These are phyloP conservation scores for Sequoiadendron giganteum DNA, from an alignment of 75 land plant genomes.

Conservation along the genomic window DNA sequence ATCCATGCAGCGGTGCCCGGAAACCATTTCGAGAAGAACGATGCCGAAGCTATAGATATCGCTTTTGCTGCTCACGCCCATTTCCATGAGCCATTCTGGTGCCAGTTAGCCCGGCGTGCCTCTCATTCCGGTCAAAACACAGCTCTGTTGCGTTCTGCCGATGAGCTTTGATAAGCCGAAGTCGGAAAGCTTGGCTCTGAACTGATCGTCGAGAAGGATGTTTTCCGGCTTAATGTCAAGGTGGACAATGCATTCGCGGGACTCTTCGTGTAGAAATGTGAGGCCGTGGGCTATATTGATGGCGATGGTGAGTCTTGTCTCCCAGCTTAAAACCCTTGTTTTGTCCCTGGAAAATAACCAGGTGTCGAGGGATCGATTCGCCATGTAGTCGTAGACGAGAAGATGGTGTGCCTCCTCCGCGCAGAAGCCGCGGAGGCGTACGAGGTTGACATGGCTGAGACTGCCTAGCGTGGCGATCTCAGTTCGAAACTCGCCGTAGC, in stretches of 20 bases:
- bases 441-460: conserved; percentile 33
- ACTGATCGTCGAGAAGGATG: conserved; percentile 62
- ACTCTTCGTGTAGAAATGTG: conserved; percentile 56
- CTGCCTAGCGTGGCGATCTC: conserved; percentile 27
- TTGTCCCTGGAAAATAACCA: background rate
- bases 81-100: conserved; percentile 25
- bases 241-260: conserved; percentile 81
- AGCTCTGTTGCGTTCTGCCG: conserved; percentile 24
- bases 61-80: conserved; percentile 12
- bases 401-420: conserved; percentile 25
- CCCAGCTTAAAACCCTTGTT: conserved; percentile 39
- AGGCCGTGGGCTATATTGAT: conserved; percentile 58
- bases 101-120: conserved; percentile 34
- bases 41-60: conserved; percentile 30
- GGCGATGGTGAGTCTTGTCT: conserved; percentile 41
- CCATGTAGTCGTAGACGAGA: conserved; percentile 30
- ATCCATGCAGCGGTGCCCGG: conserved; percentile 24
- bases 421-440: conserved; percentile 34
- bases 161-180: conserved; percentile 78
- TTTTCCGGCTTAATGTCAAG: conserved; percentile 93
- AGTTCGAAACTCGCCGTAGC: conserved; percentile 23
- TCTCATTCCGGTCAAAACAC: conserved; percentile 15
- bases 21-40: conserved; percentile 17
- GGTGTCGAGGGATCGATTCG: conserved; percentile 9
- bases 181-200: conserved; percentile 66